Conservation (phyloP, 768 basidiomycete genomes). For the Boletellus sp. region DNA sequence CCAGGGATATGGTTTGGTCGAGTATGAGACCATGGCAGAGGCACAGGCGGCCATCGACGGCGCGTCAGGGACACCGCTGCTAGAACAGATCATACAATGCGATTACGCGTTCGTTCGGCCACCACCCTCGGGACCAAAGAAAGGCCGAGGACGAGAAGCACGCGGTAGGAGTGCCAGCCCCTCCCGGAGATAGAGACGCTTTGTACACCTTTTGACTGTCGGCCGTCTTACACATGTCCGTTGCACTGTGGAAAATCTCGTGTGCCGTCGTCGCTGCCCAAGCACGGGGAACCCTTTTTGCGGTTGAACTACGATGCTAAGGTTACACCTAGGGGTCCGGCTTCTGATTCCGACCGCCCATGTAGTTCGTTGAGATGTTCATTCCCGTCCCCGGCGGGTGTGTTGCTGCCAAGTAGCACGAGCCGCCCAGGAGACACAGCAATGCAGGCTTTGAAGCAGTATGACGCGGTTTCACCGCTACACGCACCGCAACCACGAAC, state of each 20-base stretch:
- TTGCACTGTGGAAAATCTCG: neutral
- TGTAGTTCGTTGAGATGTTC: neutral
- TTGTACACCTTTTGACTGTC: too few species aligned
- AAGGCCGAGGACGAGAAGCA: conserved; percentile 61
- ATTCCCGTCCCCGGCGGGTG: conserved; percentile 9
- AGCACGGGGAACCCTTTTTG: neutral
- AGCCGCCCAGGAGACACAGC: neutral
- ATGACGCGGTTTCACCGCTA: neutral
- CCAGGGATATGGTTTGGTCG: conserved; percentile 96
- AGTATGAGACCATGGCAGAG: conserved; percentile 93
- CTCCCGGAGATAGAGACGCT: conserved; percentile 44
- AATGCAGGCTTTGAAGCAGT: neutral
- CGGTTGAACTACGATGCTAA: conserved; percentile 5
- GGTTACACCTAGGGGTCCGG: neutral
- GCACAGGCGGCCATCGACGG: conserved; percentile 93
- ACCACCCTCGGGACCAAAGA: conserved; percentile 75
- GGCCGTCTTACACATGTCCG: neutral
- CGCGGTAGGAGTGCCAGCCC: conserved; percentile 80
- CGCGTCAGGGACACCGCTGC: conserved; percentile 73
- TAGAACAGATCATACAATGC: conserved; percentile 85
- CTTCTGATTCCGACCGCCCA: neutral
- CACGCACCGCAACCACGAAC: neutral
- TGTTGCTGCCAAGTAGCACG: conserved; percentile 7
- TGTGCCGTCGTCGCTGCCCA: conserved; percentile 1
- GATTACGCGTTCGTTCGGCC: conserved; percentile 93